Percentiles rank a stretch among this genome's conserved stretches.
Conservation (phyloP, 2,329 filamentous ascomycete genomes). For the Ophiostoma ips region DNA sequence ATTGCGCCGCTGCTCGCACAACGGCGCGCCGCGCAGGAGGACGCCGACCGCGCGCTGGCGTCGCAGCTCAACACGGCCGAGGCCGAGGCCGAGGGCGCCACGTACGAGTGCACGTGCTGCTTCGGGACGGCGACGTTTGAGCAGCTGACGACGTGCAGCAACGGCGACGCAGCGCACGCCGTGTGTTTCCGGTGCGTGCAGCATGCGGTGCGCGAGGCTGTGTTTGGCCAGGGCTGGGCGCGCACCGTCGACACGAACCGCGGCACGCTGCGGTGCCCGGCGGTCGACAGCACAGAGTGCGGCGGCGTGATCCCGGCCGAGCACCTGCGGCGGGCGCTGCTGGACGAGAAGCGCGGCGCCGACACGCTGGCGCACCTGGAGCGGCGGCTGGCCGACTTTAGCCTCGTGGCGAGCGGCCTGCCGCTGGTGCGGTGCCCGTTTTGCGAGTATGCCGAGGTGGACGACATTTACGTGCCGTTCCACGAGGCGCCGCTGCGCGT, state of each 20-base stretch:
- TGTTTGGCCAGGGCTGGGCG: constrained; percentile 88
- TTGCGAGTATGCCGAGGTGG: constrained; percentile 80
- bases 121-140: constrained; percentile 59
- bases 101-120: constrained; percentile 66
- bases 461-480: constrained; percentile 55
- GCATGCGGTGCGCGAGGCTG: constrained; percentile 67
- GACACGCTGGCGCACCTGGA: constrained; percentile 66
- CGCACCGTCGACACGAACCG: constrained; percentile 59
- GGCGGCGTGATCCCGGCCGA: constrained; percentile 55
- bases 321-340: constrained; percentile 59
- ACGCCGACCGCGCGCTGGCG: constrained; percentile 39
- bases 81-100: constrained; percentile 40
- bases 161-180: constrained; percentile 46
- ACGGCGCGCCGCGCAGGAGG: constrained; percentile 29
- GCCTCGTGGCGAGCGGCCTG: constrained; percentile 56
- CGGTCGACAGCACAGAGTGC: constrained; percentile 58
- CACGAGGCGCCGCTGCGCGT: constrained; percentile 41
- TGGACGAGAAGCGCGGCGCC: constrained; percentile 51
- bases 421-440: constrained; percentile 77
- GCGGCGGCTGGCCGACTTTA: constrained; percentile 63
- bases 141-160: constrained; percentile 57
- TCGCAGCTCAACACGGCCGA: constrained; percentile 41
- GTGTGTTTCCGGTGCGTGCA: constrained; percentile 74
- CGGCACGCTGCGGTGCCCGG: constrained; percentile 72
- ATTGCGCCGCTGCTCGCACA: constrained; percentile 37